These are phyloP conservation scores for Aphanocladium album DNA, from an alignment of 2,329 filamentous ascomycete genomes.

Conservation along the genomic window DNA sequence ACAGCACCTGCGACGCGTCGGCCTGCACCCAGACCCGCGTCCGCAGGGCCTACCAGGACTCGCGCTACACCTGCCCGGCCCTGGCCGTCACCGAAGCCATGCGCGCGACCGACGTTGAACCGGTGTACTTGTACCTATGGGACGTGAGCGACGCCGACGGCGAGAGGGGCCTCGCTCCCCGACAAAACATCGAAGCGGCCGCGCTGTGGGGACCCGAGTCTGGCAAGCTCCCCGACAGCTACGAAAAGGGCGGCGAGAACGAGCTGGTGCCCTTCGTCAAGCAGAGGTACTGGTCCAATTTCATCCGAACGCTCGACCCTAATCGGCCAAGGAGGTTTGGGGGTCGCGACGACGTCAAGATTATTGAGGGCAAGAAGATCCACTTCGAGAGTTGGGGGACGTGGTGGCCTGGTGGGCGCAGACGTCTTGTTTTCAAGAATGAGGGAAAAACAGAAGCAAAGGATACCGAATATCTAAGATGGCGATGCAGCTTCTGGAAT, in stretches of 20 bases:
- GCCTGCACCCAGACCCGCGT: slow-evolving; percentile 35
- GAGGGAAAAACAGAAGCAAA: not conserved
- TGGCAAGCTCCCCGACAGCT: slow-evolving; percentile 47
- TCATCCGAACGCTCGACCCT: slow-evolving; percentile 61
- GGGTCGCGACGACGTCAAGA: not conserved
- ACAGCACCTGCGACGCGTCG: slow-evolving; percentile 24
- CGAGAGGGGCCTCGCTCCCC: slow-evolving; percentile 54
- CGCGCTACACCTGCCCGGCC: slow-evolving; percentile 32
- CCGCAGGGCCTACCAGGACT: slow-evolving; percentile 31
- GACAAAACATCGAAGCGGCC: slow-evolving; percentile 61
- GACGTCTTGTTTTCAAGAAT: not conserved
- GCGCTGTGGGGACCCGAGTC: slow-evolving; percentile 62
- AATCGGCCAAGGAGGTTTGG: slow-evolving; percentile 37
- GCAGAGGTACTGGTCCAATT: slow-evolving; percentile 70
- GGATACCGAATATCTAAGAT: not conserved
- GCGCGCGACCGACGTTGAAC: slow-evolving; percentile 26
- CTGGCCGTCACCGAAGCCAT: slow-evolving; percentile 27
- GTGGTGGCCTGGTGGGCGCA: not conserved
- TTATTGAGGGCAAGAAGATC: not conserved
- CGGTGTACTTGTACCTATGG: slow-evolving; percentile 65
- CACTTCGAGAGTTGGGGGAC: not conserved
- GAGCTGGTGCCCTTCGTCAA: slow-evolving; percentile 53
- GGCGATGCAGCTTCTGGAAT: not conserved
- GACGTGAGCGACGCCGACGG: slow-evolving; percentile 59
- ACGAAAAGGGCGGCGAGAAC: slow-evolving; percentile 48